Evolutionary conservation across 2,329 filamentous ascomycete genomes (phyloP), one percentile per base, ranked within the genome.

Genomic region (Colletotrichum sp.): DNA sequence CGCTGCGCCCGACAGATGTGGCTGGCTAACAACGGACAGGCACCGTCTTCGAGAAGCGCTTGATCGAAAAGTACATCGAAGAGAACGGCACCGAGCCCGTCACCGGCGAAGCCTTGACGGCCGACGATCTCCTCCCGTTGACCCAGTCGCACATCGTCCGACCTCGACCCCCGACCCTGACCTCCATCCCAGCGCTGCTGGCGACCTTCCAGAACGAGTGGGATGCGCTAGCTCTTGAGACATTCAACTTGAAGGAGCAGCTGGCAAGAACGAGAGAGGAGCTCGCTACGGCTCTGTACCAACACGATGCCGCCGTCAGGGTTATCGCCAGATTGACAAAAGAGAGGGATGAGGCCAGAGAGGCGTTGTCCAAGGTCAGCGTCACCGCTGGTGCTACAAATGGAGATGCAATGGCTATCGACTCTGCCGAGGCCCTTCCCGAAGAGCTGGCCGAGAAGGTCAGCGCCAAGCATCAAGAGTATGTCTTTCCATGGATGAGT

Each of bases 131-230:
- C 76, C 90, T 99, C 81, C 93, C 96, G 78, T 90, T 99, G 84
- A 95, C 97, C 87, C 93, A 95, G 75, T 91, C 94, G 79, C 93
- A 94, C 86, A 91, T 95, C 80, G 95, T 98, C 77, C 94, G 94
- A 80, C 96, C 97, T 66, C 92, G 97, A 81, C 96, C 97, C 74
- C 96, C 97, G 36, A 96, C 95, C 38, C 92, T 98, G 81, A 98
- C 97, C 70, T 99, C 97, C 48, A 98, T 99, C 82, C 97, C 97
- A 26, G 96, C 97, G 21, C 91, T 99, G 71, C 94, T 99, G 71
- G 94, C 95, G 66, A 94, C 96, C 52, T 98, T 99, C 84, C 97
- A 99, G 84, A 98, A 98, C 84, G 97, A 99, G 89, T 99, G 97
- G 97, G 97, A 99, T 83, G 94, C 96, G 10, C 88, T 98, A 60